Base-by-base conservation (phyloP, 495 filamentous ascomycete genomes). In the Xylaria acuta region DNA sequence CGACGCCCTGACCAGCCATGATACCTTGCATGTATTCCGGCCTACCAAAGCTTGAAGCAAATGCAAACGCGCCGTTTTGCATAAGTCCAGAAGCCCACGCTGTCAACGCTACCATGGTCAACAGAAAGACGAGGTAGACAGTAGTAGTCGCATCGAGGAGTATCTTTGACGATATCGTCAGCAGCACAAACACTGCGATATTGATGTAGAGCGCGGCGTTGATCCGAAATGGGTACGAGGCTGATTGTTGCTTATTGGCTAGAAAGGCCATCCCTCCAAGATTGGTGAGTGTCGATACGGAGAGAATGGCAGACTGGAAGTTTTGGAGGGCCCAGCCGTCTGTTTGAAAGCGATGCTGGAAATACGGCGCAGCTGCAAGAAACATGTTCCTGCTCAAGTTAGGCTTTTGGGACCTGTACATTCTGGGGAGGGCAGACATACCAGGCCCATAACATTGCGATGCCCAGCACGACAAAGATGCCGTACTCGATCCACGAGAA, bases 371-470 rank as follows among this genome's bases (percentile, higher is more conserved):
- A 11, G 95, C 94, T 22, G 97, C 96, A 72, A 99, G 89, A 84
- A 98, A 97, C 95, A 97, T 97, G 84, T 97, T 98, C 95, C 95
- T 97, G 67, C 70, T 74, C 75, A 66, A 80, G 69, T 76, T 63
- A 71, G 75, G 40, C 72, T 60, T 62, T 71, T 67, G 45, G 22
- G 5, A 64, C 60, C 20, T 22, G 34, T 34, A 38, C 27, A 36
- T 7, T 36, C 51, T 66, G 71, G 27, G 16, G 63, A 30, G 66
- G 72, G 47, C 51, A 59, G 54, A 79, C 90, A 77, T 90, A 98
- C 94, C 94, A 98, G 43, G 95, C 93, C 95, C 95, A 98, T 70
- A 98, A 86, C 97, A 97, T 98, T 27, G 94, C 91, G 22, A 97
- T 84, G 59, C 96, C 96, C 27, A 98, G 86, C n/a, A 97, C 81